Evolutionary conservation across 1,139 yeast genomes (phyloP).

Genomic region (Geotrichum bryndzae): DNA sequence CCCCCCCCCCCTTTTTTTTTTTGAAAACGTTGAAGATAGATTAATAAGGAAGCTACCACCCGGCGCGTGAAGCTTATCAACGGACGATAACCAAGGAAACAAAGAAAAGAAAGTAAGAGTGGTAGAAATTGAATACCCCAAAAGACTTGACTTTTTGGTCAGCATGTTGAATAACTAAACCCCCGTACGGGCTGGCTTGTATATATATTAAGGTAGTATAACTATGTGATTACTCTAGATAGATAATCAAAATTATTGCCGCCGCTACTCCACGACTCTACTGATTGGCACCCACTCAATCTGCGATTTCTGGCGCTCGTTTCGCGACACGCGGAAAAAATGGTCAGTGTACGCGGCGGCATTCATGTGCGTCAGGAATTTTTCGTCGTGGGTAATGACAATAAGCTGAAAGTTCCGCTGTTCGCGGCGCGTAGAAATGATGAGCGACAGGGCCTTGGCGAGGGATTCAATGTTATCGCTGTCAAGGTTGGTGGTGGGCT

Average conservation of each 20-base stretch:
- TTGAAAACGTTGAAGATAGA: too few species aligned
- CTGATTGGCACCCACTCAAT: constrained; percentile 43
- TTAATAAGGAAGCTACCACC: too few species aligned
- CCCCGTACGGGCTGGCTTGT: too few species aligned
- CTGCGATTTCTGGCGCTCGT: constrained; percentile 71
- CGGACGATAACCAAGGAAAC: too few species aligned
- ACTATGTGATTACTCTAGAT: too few species aligned
- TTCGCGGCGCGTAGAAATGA: constrained; percentile 64
- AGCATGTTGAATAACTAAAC: too few species aligned
- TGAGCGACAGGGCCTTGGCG: constrained; percentile 70
- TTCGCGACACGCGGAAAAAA: constrained; percentile 75
- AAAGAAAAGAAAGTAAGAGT: too few species aligned
- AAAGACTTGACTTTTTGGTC: too few species aligned
- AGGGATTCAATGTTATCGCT: constrained; percentile 82
- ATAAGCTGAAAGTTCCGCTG: constrained; percentile 91
- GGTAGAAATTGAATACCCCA: too few species aligned
- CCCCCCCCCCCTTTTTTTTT: too few species aligned
- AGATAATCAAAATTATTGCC: too few species aligned
- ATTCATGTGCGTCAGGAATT: constrained; percentile 75
- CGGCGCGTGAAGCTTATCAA: too few species aligned
- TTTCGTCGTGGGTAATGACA: constrained; percentile 94
- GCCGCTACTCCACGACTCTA: constrained; percentile 21
- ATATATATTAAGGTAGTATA: background rate
- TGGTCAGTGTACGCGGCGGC: constrained; percentile 86
- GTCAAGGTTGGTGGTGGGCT: constrained; percentile 95